phyloP scores from a whole-genome alignment of 805 yeast genomes.

The Priceomyces castillae region DNA sequence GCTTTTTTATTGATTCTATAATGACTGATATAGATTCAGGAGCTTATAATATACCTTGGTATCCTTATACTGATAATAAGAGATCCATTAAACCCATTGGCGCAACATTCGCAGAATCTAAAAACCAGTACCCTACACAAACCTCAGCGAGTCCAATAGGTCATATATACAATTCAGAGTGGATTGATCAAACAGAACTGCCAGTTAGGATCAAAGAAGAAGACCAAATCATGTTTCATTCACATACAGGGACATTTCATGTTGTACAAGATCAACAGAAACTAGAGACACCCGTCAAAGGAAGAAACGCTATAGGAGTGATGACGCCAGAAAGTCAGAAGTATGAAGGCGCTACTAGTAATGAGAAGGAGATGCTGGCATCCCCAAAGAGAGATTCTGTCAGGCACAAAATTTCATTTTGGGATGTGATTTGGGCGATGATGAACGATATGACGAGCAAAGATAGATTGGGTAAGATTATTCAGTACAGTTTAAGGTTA shows the following conservation, averaged over 20 bases:
- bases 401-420: conserved; percentile 14
- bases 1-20: conserved; percentile 1
- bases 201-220: conserved; percentile 11
- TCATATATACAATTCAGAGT: conserved; percentile 23
- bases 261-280: conserved; percentile 13
- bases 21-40: conserved; percentile 9
- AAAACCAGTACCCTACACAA: conserved; percentile 2
- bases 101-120: conserved; percentile 1
- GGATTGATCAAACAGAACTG: conserved; percentile 20
- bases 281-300: conserved; percentile 13
- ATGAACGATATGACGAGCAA: conserved; percentile 61
- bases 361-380: conserved; percentile 1
- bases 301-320: conserved; percentile 3
- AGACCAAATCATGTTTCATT: conserved; percentile 13
- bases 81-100: not conserved
- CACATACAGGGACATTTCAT: conserved; percentile 9
- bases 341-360: not conserved
- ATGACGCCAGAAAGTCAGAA: conserved; percentile 8
- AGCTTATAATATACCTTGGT: conserved; percentile 2
- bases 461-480: conserved; percentile 65
- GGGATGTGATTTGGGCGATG: conserved; percentile 52
- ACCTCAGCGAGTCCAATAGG: conserved; percentile 7
- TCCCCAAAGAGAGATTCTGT: conserved; percentile 4
- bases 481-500: conserved; percentile 57
- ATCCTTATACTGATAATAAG: not conserved